Base-by-base conservation (phyloP, 495 filamentous ascomycete species). In the Beverwykella pulmonaria region DNA sequence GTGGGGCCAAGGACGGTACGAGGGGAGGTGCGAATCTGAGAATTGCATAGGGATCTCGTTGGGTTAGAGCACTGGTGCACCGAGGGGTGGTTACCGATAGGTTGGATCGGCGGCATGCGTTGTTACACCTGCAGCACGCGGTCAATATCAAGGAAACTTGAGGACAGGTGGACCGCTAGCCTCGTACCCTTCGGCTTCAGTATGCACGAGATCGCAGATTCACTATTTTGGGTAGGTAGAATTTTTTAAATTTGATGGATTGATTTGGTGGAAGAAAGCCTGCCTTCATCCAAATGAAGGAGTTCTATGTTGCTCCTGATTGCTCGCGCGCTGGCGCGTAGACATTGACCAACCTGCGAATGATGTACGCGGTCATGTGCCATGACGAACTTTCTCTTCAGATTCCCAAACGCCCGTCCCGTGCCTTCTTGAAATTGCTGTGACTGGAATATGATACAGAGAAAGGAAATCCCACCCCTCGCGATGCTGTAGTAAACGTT, bases 281-380 rank as follows among this genome's bases (percentile, higher is more conserved):
- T 53, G 48, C n/a, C 30, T 36, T 41, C 60, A 19, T 26, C 58
- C 22, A n/a, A 9, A 36, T 20, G 58, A 23, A 50, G 34, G 44
- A 30, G 44, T 61, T 61, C 58, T 52, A 49, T 61, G 34, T 59
- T 61, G 58, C 58, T 61, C 60, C 53, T 63, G 50, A 14, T 44
- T n/a, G 9, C 39, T 44, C 17, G 39, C 39, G 39, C 39, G 9
- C 39, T 44, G 6, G 39, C 39, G 39, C 39, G 17, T 9, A 10
- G 39, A 29, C 50, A 61, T 48, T 46, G 23, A 59, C 8, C 32
- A 23, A 41, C 9, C 19, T 12, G 5, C 39, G 12, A 15, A 59
- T 32, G 55, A 27, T 50, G 19, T 41, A 20, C 50, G 34, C 26
- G 39, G 39, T n/a, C 39, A 44, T 32, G 22, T 39, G 36, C 1